Conservation (phyloP, 2,329 filamentous ascomycete genomes). For the Dichotomopilus funicola region DNA sequence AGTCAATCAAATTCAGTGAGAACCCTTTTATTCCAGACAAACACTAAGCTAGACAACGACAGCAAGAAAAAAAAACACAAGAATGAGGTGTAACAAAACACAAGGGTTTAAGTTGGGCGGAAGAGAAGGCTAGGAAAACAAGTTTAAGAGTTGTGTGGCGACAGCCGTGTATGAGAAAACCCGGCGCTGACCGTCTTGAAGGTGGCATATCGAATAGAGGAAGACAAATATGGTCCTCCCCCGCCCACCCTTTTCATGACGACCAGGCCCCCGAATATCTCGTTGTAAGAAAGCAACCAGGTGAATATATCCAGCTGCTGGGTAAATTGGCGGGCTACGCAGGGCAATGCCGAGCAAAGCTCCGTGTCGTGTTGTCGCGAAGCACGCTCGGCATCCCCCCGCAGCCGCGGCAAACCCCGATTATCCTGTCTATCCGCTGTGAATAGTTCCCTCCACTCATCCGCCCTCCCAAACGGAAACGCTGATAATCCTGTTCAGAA, state of each 20-base stretch:
- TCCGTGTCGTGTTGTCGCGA: background rate
- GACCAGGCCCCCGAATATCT: background rate
- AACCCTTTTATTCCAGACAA: conserved; percentile 21
- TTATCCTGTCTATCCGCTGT: conserved; percentile 2
- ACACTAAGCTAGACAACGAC: conserved; percentile 20
- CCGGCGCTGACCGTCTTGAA: background rate
- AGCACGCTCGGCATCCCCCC: background rate
- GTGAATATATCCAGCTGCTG: background rate
- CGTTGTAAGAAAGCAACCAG: background rate
- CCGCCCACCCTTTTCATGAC: conserved; percentile 15
- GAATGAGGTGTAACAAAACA: background rate
- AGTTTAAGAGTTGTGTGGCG: conserved; percentile 4
- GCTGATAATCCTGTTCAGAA: conserved; percentile 15
- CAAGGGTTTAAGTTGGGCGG: background rate
- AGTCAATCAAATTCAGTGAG: background rate
- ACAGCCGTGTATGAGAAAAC: conserved; percentile 4
- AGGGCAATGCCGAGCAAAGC: background rate
- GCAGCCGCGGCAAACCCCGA: conserved; percentile 5
- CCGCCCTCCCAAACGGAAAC: conserved; percentile 13
- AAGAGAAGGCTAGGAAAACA: conserved; percentile 11
- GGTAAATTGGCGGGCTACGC: background rate
- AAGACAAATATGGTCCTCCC: conserved; percentile 3
- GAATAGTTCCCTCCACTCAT: conserved; percentile 2
- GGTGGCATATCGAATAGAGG: background rate
- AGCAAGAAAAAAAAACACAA: conserved; percentile 11